Percentiles rank a stretch among this genome's conserved stretches.
Evolutionary conservation across 352 stramenopile genomes (phyloP).

Genomic region (Thalassiosira exigua): DNA sequence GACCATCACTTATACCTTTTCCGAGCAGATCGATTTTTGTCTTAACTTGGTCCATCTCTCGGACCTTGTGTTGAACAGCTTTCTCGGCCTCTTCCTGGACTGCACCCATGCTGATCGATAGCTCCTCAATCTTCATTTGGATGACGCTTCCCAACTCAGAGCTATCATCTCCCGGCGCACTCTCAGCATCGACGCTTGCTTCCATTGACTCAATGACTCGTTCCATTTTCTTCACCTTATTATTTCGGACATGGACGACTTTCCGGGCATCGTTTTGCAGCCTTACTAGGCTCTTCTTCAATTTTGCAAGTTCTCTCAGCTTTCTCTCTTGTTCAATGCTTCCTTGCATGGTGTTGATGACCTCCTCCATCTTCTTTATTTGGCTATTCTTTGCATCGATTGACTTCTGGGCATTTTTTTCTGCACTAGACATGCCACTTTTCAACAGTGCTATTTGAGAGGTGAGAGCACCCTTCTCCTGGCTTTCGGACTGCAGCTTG

Average conservation of each 20-base stretch:
- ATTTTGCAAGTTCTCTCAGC: conserved; percentile 10
- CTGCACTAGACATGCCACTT: not conserved
- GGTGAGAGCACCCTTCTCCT: not conserved
- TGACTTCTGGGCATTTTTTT: conserved; percentile 15
- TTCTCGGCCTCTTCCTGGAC: conserved; percentile 32
- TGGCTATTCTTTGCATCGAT: conserved; percentile 33
- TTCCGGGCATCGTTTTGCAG: conserved; percentile 21
- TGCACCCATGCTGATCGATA: conserved; percentile 23
- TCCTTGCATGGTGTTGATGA: not conserved
- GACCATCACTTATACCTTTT: not conserved
- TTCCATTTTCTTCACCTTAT: conserved; percentile 38
- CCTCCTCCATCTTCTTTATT: conserved; percentile 39
- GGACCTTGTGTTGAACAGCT: not conserved
- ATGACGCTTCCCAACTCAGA: conserved; percentile 26
- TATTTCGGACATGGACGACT: conserved; percentile 25
- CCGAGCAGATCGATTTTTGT: not conserved
- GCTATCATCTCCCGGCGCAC: conserved; percentile 31
- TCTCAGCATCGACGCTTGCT: conserved; percentile 27
- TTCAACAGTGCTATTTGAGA: not conserved
- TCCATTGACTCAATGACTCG: conserved; percentile 18
- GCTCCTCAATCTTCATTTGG: conserved; percentile 33
- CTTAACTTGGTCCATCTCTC: not conserved
- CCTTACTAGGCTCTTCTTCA: conserved; percentile 19
- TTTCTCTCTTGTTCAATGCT: conserved; percentile 20
- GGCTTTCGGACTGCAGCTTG: not conserved